Evolutionary conservation across 1,284 basidiomycete species (phyloP).

Genomic region (Cutaneotrichosporon spelunceum): DNA sequence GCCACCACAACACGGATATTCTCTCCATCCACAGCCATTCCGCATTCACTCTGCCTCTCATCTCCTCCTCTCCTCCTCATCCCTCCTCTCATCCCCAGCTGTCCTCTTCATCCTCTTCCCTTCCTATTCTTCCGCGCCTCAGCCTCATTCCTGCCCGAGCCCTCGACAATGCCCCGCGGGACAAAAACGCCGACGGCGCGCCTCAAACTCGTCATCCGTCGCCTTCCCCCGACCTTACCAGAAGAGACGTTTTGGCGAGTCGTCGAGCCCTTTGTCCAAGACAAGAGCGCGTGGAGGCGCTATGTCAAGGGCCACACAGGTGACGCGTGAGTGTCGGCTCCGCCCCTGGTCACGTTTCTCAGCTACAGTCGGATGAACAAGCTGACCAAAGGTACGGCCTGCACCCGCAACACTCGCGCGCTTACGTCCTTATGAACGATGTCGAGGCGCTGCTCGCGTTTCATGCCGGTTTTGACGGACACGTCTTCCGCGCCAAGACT

Average conservation of each 20-base stretch:
- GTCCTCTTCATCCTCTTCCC: neutral
- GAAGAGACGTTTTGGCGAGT: constrained; percentile 91
- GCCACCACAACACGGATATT: neutral
- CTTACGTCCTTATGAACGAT: constrained; percentile 84
- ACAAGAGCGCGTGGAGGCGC: constrained; percentile 65
- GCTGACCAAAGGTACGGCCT: constrained; percentile 58
- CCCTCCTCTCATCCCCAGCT: neutral
- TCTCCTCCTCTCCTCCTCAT: neutral
- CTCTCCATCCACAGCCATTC: neutral
- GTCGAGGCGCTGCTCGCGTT: constrained; percentile 71
- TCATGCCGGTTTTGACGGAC: constrained; percentile 82
- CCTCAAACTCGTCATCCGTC: constrained; percentile 81
- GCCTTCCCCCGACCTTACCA: constrained; percentile 86
- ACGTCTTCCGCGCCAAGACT: constrained; percentile 84
- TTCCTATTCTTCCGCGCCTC: neutral
- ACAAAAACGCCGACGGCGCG: constrained; percentile 46
- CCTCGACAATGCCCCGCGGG: neutral
- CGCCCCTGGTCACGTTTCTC: neutral
- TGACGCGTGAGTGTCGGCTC: constrained; percentile 59
- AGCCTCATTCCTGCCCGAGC: neutral
- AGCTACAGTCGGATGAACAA: neutral
- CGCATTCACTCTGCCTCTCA: neutral
- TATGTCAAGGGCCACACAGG: constrained; percentile 68
- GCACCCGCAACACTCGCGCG: constrained; percentile 78
- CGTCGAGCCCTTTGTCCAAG: constrained; percentile 78